Percentiles rank a stretch among this genome's conserved stretches.
Conservation (phyloP, 2,329 filamentous ascomycete species). For the Diplodia mutila region DNA sequence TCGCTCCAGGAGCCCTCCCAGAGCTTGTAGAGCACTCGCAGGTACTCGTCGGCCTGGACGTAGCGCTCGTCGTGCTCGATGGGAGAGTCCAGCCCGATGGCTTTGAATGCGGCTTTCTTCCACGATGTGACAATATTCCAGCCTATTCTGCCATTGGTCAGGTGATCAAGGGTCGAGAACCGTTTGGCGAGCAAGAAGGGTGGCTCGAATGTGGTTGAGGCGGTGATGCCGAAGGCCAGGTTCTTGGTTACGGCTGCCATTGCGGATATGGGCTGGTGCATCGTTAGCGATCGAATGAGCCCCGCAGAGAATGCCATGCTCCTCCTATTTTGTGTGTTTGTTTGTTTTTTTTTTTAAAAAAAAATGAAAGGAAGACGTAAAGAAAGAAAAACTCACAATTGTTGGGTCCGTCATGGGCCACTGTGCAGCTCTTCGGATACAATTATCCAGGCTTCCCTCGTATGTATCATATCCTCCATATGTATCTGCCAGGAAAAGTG, state of each 20-base stretch:
- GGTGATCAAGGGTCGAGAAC: constrained; percentile 65
- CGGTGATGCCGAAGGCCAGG: constrained; percentile 65
- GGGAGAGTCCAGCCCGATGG: constrained; percentile 61
- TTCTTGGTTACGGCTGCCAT: constrained; percentile 71
- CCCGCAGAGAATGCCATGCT: too few relatives aligned
- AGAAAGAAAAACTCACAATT: constrained; percentile 51
- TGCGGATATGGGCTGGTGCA: constrained; percentile 60
- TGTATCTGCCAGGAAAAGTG: constrained; percentile 68
- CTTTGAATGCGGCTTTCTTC: constrained; percentile 66
- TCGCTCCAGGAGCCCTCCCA: constrained; percentile 60
- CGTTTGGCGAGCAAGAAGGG: constrained; percentile 65
- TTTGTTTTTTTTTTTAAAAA: too few relatives aligned
- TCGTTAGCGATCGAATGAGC: background rate
- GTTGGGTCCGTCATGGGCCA: constrained; percentile 69
- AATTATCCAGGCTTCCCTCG: constrained; percentile 62
- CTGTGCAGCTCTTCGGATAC: constrained; percentile 64
- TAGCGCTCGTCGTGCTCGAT: constrained; percentile 67
- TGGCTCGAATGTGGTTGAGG: constrained; percentile 65
- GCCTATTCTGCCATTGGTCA: constrained; percentile 63
- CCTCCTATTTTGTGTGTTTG: too few relatives aligned
- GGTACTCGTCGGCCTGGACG: constrained; percentile 64
- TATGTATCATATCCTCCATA: constrained; percentile 69
- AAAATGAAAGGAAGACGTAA: too few relatives aligned
- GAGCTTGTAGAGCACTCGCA: constrained; percentile 65
- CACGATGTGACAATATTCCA: constrained; percentile 71